Conservation (phyloP, 495 filamentous ascomycete species). For the Daldinia caldariorum region DNA sequence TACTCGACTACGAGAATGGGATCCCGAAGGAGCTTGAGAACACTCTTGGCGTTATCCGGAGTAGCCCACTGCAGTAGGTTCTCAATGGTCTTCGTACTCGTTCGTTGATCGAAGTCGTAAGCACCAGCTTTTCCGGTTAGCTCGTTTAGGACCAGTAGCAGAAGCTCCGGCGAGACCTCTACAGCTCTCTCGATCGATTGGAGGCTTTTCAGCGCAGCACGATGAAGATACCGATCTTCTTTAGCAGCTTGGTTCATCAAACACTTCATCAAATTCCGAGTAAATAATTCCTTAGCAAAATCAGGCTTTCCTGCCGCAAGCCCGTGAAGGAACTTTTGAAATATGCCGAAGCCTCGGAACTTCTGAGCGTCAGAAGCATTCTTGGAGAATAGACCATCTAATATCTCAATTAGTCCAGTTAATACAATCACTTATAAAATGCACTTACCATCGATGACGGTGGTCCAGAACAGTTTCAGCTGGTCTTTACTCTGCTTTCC, state of each 20-base stretch:
- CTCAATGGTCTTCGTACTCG: slow-evolving; percentile 89
- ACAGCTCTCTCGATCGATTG: slow-evolving; percentile 74
- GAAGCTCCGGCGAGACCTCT: slow-evolving; percentile 67
- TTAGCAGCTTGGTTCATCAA: slow-evolving; percentile 87
- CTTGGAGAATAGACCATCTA: slow-evolving; percentile 83
- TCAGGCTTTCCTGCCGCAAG: slow-evolving; percentile 49
- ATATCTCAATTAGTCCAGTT: slow-evolving; percentile 9
- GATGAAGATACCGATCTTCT: slow-evolving; percentile 85
- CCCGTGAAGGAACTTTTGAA: slow-evolving; percentile 72
- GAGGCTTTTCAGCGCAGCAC: slow-evolving; percentile 75
- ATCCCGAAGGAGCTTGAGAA: slow-evolving; percentile 55
- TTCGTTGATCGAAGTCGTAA: slow-evolving; percentile 84
- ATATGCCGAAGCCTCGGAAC: slow-evolving; percentile 87
- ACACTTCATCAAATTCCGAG: slow-evolving; percentile 81
- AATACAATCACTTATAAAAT: neutral
- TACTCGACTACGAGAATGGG: slow-evolving; percentile 51
- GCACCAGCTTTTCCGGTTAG: slow-evolving; percentile 74
- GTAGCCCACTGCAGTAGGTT: slow-evolving; percentile 73
- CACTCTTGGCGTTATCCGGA: slow-evolving; percentile 56
- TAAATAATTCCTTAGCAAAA: slow-evolving; percentile 66
- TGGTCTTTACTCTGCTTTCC: slow-evolving; percentile 52
- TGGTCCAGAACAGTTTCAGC: slow-evolving; percentile 87
- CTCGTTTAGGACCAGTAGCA: slow-evolving; percentile 67
- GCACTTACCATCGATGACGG: slow-evolving; percentile 82
- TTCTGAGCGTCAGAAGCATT: slow-evolving; percentile 87